Base-by-base conservation (phyloP, 345 rosid species). In the Crucihimalaya himalaica region DNA sequence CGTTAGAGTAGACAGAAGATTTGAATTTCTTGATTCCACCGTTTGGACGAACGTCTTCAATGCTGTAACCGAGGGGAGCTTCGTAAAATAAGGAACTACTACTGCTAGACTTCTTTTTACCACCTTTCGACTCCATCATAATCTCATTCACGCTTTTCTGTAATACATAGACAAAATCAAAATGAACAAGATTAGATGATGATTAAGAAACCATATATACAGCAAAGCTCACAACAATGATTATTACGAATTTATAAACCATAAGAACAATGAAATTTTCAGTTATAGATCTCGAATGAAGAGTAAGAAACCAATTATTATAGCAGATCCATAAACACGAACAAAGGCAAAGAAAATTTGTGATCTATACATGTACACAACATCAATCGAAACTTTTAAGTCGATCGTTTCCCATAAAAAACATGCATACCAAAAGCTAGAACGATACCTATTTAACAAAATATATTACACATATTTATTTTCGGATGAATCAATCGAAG, bases 11-110 rank as follows among this genome's bases (percentile, higher is more conserved):
- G 14, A 88, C 96, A 88, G 96, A 97, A 65, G 99, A 92, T 87
- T 93, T 80, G 93, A 92, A 95, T 78, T 95, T 95, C 97, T 88
- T 92, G 89, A 95, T 95, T 81, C 97, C 99, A 81, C 99, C 97
- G 85, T 87, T 81, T 0, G 99, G 99, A 28, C 97, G 86, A 71
- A 95, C 78, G 89, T 95, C 97, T 89, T 95, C 97, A 78, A 95
- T 92, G 96, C 97, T 85, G 87, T 95, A 95, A 77, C 95, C 99
- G 18, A 95, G 87, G 73, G 99, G 99, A 77, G 99, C 97, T 86
- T 95, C 99, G 81, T 92, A 93, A 78, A 78, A 81, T 55, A 87
- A 81, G 55, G 92, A 84, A 77, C 83, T 77, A 86, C 85, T 90
- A 87, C 85, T 83, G 85, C 86, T 86, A 50, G 90, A 85, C 82